Percentiles rank a stretch among this genome's conserved stretches.
These are phyloP conservation scores for Pythium volutum DNA, from an alignment of 352 stramenopile genomes.

Conservation along the genomic window DNA sequence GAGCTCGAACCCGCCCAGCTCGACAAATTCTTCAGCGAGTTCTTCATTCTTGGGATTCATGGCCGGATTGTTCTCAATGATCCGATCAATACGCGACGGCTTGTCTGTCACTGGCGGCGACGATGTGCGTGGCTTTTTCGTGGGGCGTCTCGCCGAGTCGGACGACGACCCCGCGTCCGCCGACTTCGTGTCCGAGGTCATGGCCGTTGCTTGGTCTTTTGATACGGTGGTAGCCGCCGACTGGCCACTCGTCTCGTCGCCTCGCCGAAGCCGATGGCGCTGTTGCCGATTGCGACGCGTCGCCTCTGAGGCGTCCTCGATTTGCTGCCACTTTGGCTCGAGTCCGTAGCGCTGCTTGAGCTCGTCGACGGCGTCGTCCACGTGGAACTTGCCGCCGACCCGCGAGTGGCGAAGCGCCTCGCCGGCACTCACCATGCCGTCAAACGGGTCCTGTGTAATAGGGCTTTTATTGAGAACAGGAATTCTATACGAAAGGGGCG, in stretches of 20 bases:
- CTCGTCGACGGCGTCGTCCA: conserved; percentile 53
- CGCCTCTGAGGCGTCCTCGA: conserved; percentile 34
- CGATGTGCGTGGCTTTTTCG: neutral
- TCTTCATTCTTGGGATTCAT: conserved; percentile 37
- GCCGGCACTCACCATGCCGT: conserved; percentile 13
- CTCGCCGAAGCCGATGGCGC: conserved; percentile 17
- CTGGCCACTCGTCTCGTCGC: conserved; percentile 3
- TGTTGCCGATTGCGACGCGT: conserved; percentile 38
- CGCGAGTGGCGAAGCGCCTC: conserved; percentile 25
- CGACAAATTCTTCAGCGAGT: conserved; percentile 44
- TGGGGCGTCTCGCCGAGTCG: neutral
- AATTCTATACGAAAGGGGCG: neutral
- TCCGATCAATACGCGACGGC: conserved; percentile 20
- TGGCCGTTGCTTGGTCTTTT: neutral
- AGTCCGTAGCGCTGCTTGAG: conserved; percentile 53
- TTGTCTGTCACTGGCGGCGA: neutral
- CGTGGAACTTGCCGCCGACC: conserved; percentile 25
- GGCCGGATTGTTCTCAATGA: conserved; percentile 37
- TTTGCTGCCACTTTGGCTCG: conserved; percentile 51
- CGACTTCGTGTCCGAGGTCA: neutral
- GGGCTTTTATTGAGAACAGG: neutral
- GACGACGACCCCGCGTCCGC: neutral
- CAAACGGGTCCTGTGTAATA: conserved; percentile 19
- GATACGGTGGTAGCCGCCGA: neutral
- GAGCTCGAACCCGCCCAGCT: conserved; percentile 34